Percentiles rank a stretch among this genome's conserved stretches.
phyloP scores from a whole-genome alignment of 495 filamentous ascomycete species.

The Talaromyces liani region DNA sequence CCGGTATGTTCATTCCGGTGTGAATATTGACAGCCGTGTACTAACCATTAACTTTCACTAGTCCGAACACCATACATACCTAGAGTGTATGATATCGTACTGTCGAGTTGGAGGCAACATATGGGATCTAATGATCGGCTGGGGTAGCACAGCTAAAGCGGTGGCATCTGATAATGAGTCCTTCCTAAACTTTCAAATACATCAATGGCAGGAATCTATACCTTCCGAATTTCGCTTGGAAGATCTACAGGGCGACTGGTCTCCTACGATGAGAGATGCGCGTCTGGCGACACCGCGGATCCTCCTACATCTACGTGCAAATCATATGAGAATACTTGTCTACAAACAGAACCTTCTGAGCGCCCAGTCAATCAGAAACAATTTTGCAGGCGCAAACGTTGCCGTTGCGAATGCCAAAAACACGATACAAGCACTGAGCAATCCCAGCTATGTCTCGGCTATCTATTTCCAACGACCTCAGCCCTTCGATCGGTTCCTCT shows the following conservation, averaged over 20 bases:
- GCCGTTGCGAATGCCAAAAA: slow-evolving; percentile 71
- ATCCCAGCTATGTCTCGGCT: slow-evolving; percentile 62
- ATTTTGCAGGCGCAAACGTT: slow-evolving; percentile 53
- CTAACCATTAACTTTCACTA: background rate
- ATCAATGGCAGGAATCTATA: slow-evolving; percentile 65
- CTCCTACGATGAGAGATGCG: slow-evolving; percentile 13
- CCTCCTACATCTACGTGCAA: slow-evolving; percentile 57
- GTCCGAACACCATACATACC: slow-evolving; percentile 38
- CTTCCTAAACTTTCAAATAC: slow-evolving; percentile 64
- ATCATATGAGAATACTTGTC: slow-evolving; percentile 74
- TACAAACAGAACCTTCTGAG: slow-evolving; percentile 72
- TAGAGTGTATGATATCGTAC: slow-evolving; percentile 67
- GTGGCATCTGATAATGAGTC: slow-evolving; percentile 56
- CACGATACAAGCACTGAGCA: slow-evolving; percentile 63
- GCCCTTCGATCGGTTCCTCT: slow-evolving; percentile 79
- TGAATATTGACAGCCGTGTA: slow-evolving; percentile 16
- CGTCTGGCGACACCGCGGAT: slow-evolving; percentile 32
- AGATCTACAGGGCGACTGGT: slow-evolving; percentile 16
- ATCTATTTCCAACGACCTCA: slow-evolving; percentile 71
- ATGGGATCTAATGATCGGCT: slow-evolving; percentile 52
- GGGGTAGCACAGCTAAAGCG: slow-evolving; percentile 35
- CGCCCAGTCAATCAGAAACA: slow-evolving; percentile 59
- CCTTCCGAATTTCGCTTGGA: slow-evolving; percentile 50
- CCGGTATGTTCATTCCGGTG: slow-evolving; percentile 52
- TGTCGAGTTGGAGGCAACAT: slow-evolving; percentile 66